These are phyloP conservation scores for Eucalyptus grandis DNA, from an alignment of 345 rosid genomes.

Conservation along the genomic window DNA sequence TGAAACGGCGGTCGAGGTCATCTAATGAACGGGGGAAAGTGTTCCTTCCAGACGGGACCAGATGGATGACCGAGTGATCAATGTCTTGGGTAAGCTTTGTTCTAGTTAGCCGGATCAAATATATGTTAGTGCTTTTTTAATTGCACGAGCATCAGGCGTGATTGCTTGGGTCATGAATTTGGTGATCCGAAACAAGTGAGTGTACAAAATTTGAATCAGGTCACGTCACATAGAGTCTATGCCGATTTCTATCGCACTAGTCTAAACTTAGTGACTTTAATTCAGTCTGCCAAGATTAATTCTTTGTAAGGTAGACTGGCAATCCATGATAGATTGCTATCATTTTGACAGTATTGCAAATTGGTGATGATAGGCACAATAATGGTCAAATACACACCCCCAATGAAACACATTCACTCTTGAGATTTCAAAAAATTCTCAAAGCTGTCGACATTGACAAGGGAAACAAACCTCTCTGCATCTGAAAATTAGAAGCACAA, in stretches of 20 bases:
- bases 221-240: accelerated
- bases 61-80: background rate
- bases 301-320: background rate
- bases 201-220: background rate
- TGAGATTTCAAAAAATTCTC: background rate
- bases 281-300: too few relatives aligned
- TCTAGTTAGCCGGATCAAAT: background rate
- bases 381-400: background rate
- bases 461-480: background rate
- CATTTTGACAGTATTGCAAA: background rate
- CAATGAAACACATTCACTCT: background rate
- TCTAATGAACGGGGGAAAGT: background rate
- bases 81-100: background rate
- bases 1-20: background rate
- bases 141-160: background rate
- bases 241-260: too few relatives aligned
- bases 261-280: too few relatives aligned
- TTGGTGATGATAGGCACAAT: background rate
- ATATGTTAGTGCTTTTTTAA: background rate
- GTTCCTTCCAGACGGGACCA: background rate
- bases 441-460: background rate
- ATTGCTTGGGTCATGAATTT: background rate
- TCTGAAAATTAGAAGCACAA: background rate
- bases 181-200: background rate
- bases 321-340: background rate